Percentiles rank a stretch among this genome's conserved stretches.
Conservation (phyloP, 169 alveolate species). For the Amoebophrya sp. region DNA sequence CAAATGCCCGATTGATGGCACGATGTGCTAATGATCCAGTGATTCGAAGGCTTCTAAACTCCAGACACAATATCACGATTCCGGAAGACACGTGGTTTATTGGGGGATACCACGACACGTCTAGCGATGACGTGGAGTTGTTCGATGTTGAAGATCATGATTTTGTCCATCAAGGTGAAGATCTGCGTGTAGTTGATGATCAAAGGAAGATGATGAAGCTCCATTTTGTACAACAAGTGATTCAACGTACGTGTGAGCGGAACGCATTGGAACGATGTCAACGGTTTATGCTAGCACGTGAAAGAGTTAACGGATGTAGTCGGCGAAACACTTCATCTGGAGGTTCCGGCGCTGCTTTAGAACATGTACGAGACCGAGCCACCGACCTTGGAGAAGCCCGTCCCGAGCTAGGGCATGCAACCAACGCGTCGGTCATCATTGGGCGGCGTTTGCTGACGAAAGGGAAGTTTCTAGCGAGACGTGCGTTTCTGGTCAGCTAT, state of each 20-base stretch:
- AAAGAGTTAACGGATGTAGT: too few species aligned
- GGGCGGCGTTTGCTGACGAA: background rate
- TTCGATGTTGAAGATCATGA: too few species aligned
- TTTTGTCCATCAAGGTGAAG: too few species aligned
- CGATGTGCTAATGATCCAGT: background rate
- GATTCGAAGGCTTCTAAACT: background rate
- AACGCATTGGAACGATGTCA: too few species aligned
- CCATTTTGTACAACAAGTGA: too few species aligned
- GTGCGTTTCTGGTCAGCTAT: background rate
- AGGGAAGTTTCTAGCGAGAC: background rate
- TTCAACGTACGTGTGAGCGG: too few species aligned
- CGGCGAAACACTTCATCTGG: too few species aligned
- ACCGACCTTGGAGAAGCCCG: background rate
- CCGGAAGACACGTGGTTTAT: background rate
- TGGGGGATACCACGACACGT: conserved; percentile 15
- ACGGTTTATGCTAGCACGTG: too few species aligned
- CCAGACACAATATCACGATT: background rate
- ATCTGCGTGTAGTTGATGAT: too few species aligned
- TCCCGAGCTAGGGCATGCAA: conserved; percentile 10
- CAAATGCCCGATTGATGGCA: background rate
- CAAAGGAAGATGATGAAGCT: too few species aligned
- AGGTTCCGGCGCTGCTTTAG: too few species aligned
- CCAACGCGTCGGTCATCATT: background rate
- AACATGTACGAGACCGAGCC: background rate
- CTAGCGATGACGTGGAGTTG: background rate